These are phyloP conservation scores for Epicoccum nigrum DNA, from an alignment of 2,329 filamentous ascomycete species.

Conservation along the genomic window DNA sequence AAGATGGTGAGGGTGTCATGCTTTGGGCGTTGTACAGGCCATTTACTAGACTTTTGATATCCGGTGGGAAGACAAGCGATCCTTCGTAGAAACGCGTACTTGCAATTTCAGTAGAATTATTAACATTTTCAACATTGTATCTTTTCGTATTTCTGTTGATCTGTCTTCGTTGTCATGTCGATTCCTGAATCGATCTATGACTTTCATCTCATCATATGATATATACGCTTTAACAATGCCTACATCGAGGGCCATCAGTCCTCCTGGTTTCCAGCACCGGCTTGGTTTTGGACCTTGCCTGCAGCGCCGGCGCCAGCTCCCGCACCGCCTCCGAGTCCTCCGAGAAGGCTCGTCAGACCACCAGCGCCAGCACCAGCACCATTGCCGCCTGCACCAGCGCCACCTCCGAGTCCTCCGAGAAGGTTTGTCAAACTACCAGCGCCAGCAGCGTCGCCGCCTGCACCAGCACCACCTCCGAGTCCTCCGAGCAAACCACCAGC, in stretches of 20 bases:
- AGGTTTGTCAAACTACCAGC: neutral
- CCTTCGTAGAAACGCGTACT: neutral
- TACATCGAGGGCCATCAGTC: too few relatives aligned
- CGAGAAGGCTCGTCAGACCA: neutral
- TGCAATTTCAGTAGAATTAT: slow-evolving; percentile 1
- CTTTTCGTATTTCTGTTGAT: neutral
- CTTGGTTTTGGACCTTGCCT: neutral
- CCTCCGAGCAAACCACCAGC: neutral
- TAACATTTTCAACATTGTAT: neutral
- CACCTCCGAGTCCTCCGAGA: neutral
- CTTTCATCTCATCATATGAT: neutral
- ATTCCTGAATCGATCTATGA: slow-evolving; percentile 12
- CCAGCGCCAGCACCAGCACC: neutral
- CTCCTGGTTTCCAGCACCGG: neutral
- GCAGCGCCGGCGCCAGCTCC: neutral
- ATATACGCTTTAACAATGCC: neutral
- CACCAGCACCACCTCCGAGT: neutral
- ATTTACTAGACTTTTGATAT: slow-evolving; percentile 26
- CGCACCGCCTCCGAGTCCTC: neutral
- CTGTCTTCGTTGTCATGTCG: neutral
- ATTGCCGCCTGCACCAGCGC: neutral
- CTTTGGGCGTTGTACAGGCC: slow-evolving; percentile 18
- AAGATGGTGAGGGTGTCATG: slow-evolving; percentile 2
- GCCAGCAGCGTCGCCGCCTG: neutral
- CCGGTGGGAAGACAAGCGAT: slow-evolving; percentile 9